Base-by-base conservation (phyloP, 352 stramenopile genomes). In the Pythium catenulatum region DNA sequence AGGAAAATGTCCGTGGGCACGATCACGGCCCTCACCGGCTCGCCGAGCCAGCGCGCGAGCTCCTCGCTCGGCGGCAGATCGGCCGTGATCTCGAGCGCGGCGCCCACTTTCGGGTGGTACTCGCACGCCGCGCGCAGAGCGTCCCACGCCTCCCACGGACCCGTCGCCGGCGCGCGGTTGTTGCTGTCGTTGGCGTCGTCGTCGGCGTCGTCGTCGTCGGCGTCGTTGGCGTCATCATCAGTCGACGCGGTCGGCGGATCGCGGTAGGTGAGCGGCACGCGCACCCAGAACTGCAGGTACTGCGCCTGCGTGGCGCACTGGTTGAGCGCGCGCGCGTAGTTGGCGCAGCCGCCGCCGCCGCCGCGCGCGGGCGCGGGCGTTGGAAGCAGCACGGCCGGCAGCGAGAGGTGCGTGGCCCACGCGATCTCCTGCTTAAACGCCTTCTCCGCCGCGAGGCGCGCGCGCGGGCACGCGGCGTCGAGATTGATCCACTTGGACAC, bases 371-470 rank as follows among this genome's bases (percentile, higher is more conserved):
- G 82, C n/a, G 92, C 80, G 27, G 96, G 93, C 17, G 92, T 88
- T 5, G 98, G 98, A 34, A 99, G 90, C 73, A 99, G 92, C n/a
- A 99, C 96, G 21, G 98, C 97, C 3, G 97, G 93, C 39, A 99
- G 95, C 4, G 96, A 97, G 56, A 99, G 94, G 90, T 99, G 99
- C 52, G 95, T 97, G 30, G 97, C 98, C 98, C 98, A 99, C 65
- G 97, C 96, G 39, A 99, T 90, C 87, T 99, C 98, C 79, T 99
- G 92, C 74, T 97, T 97, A 82, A 99, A 96, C 1, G 92, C 93
- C 79, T 94, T 96, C 78, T 98, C 95, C 17, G 93, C 93, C 21
- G 87, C 85, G 17, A 95, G 74, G 0, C 96, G 94, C 15, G 80
- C 76, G 32, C 81, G 72, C 32, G 85, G 65, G 48, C 90, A 94